Evolutionary conservation across 306 rosid genomes (phyloP).

Genomic region (Adenanthera pavonina): DNA sequence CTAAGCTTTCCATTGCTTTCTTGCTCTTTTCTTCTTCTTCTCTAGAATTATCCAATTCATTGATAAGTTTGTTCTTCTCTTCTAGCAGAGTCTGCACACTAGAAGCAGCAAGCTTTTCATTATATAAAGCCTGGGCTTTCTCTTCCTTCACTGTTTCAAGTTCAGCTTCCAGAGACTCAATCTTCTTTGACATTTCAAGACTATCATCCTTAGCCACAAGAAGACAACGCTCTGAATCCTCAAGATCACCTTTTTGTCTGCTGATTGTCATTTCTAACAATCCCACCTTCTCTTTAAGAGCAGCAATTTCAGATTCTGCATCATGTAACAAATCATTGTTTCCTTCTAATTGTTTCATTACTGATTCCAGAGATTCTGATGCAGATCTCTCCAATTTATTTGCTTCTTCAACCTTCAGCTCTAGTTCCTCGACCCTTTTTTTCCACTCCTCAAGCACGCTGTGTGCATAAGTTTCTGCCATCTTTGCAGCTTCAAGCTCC

Average conservation of each 20-base stretch:
- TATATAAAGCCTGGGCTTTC: conserved; percentile 74
- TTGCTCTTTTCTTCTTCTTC: conserved; percentile 92
- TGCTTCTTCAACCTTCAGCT: conserved; percentile 67
- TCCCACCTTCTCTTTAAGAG: conserved; percentile 77
- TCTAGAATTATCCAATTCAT: conserved; percentile 74
- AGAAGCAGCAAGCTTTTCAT: conserved; percentile 83
- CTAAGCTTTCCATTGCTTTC: conserved; percentile 94
- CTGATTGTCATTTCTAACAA: conserved; percentile 78
- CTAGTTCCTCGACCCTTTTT: conserved; percentile 66
- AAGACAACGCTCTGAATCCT: conserved; percentile 66
- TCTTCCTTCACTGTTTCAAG: conserved; percentile 72
- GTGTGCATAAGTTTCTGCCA: conserved; percentile 83
- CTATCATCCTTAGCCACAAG: conserved; percentile 64
- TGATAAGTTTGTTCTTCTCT: conserved; percentile 75
- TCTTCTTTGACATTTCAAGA: conserved; percentile 59
- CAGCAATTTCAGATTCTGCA: conserved; percentile 73
- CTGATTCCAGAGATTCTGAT: conserved; percentile 76
- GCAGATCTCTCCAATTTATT: conserved; percentile 81
- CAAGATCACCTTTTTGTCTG: conserved; percentile 74
- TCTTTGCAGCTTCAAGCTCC: conserved; percentile 87
- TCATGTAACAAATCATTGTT: conserved; percentile 70
- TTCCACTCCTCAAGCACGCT: conserved; percentile 78
- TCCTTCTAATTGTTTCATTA: conserved; percentile 72
- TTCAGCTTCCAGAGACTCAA: conserved; percentile 60
- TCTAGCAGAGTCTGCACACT: conserved; percentile 75